Base-by-base conservation (phyloP, 2,329 filamentous ascomycete species). In the Cladophialophora chaetospira region DNA sequence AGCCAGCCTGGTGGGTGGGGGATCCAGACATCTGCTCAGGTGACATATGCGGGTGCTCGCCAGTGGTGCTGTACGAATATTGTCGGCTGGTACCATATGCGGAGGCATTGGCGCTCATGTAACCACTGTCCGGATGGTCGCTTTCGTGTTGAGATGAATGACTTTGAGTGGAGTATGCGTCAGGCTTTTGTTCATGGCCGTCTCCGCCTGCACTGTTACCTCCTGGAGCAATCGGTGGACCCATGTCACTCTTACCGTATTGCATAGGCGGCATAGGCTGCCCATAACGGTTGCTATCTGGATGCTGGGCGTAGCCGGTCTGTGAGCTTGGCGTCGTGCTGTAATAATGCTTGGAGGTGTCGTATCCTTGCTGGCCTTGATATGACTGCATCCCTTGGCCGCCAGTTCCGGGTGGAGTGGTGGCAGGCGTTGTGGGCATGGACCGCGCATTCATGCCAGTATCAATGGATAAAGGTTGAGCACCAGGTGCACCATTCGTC, bases 171-270 rank as follows among this genome's bases (percentile, higher is more conserved):
- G 83, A 79, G 63, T 83, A 79, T 66, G 89, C 81, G 67, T 88
- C 82, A 58, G 88, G 81, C 71, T 93, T 93, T 23, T 84, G 78
- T 58, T 88, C 85, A 43, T 82, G 76, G 53, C 84, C 80, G 61
- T 91, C 87, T 25, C 75, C 72, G 3, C 80, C 74, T 48, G 84
- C 82, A 33, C 82, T 76, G 42, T 82, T 80, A 4, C 82, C 72
- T 2, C 82, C 79, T 57, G 88, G 81, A 28, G 70, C 77, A 45
- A 88, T 83, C 9, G 91, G 90, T 17, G 91, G 91, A 0, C 88
- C 90, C 90, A 96, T 96, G 66, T 96, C 91, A 59, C 79, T 88
- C 78, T 95, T 95, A 60, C 90, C 81, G 66, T 93, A 94, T 5
- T 81, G 75, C 66, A 77, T 80, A 44, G 81, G 69, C 53, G 79